phyloP scores from a whole-genome alignment of 257 asterid species.

The Rhazya stricta region DNA sequence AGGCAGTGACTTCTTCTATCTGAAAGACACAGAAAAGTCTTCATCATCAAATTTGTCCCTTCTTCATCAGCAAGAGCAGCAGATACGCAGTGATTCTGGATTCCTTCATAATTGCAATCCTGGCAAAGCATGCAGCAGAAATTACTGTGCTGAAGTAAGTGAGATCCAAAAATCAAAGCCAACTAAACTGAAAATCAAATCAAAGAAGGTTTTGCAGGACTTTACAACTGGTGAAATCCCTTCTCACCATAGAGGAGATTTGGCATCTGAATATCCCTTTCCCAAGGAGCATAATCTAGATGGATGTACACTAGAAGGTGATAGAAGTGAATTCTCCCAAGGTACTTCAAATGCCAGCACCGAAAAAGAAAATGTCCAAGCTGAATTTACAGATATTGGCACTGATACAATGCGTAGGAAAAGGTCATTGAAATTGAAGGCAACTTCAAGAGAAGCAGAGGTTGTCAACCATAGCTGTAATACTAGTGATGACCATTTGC shows the following conservation, averaged over 20 bases:
- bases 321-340: conserved; percentile 31
- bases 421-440: conserved; percentile 59
- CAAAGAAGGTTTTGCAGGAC: conserved; percentile 37
- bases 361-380: conserved; percentile 30
- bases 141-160: conserved; percentile 26
- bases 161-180: conserved; percentile 43
- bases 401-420: conserved; percentile 73
- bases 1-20: conserved; percentile 21
- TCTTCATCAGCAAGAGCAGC: conserved; percentile 25
- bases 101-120: conserved; percentile 21
- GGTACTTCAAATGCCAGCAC: conserved; percentile 31
- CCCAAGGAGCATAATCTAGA: conserved; percentile 29
- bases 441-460: conserved; percentile 40
- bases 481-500: conserved; percentile 33
- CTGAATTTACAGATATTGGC: conserved; percentile 55
- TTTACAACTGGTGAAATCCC: conserved; percentile 24
- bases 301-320: conserved; percentile 12
- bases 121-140: conserved; percentile 25
- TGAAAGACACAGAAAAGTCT: conserved; percentile 29
- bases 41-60: conserved; percentile 24
- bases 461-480: conserved; percentile 23
- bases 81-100: conserved; percentile 26
- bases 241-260: conserved; percentile 28
- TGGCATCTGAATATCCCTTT: conserved; percentile 26
- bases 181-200: conserved; percentile 50